Percentiles rank a stretch among this genome's conserved stretches.
These are phyloP conservation scores for Ustilago tritici DNA, from an alignment of 1,284 basidiomycete genomes.

Conservation along the genomic window DNA sequence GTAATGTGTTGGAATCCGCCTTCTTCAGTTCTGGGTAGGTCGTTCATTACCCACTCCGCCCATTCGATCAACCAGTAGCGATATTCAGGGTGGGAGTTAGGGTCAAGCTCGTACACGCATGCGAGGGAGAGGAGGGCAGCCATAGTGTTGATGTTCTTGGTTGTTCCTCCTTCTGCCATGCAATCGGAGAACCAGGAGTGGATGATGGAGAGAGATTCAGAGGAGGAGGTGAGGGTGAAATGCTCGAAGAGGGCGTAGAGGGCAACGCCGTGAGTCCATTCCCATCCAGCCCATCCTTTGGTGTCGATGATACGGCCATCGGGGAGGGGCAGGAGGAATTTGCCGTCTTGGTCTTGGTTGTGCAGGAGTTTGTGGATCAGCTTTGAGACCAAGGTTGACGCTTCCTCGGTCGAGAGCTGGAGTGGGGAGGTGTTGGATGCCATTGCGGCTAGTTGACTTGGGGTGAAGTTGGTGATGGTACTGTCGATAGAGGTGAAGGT, in stretches of 20 bases:
- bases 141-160: conserved; percentile 80
- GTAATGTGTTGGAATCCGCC: conserved; percentile 77
- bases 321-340: conserved; percentile 74
- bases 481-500: background rate
- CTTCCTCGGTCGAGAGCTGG: conserved; percentile 17
- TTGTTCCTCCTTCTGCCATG: conserved; percentile 74
- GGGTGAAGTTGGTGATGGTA: background rate
- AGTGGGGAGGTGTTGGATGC: conserved; percentile 7
- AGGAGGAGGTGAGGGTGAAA: conserved; percentile 72
- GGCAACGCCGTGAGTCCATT: conserved; percentile 76
- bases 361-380: conserved; percentile 68
- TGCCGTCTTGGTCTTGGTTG: conserved; percentile 75
- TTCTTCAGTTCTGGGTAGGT: conserved; percentile 75
- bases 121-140: conserved; percentile 76
- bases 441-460: conserved; percentile 3
- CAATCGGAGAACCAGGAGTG: conserved; percentile 75
- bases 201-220: conserved; percentile 73
- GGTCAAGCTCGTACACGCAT: conserved; percentile 73
- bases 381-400: conserved; percentile 27
- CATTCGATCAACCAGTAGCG: conserved; percentile 74
- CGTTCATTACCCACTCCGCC: conserved; percentile 78
- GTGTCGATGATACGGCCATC: conserved; percentile 77
- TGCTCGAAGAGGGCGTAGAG: conserved; percentile 68
- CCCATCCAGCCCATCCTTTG: conserved; percentile 78
- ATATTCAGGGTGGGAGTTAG: conserved; percentile 67